phyloP scores from a whole-genome alignment of 148 eudicot species.

The Linanthus parryae region DNA sequence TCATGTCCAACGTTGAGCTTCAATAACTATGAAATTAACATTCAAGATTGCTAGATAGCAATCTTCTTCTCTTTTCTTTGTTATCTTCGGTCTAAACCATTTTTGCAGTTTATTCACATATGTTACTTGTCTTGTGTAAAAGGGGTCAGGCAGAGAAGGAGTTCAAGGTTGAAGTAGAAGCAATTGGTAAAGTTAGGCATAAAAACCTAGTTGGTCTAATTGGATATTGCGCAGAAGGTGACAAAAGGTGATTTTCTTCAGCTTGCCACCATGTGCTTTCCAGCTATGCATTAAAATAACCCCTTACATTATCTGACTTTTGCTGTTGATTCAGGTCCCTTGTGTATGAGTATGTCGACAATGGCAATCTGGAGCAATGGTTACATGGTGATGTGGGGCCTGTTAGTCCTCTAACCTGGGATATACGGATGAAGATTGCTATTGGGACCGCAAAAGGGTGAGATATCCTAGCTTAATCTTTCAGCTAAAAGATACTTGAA shows the following conservation, averaged over 20 bases:
- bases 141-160: slow-evolving; percentile 98
- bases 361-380: slow-evolving; percentile 97
- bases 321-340: slow-evolving; percentile 53
- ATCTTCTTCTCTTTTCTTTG: neutral
- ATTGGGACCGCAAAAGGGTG: slow-evolving; percentile 96
- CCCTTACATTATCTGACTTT: neutral
- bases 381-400: slow-evolving; percentile 84
- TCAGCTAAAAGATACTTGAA: no score
- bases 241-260: slow-evolving; percentile 52
- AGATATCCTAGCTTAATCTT: slow-evolving; percentile 7
- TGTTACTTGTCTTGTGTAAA: slow-evolving; percentile 9
- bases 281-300: neutral
- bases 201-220: slow-evolving; percentile 85
- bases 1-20: neutral
- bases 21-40: neutral
- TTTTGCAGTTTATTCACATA: neutral
- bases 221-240: slow-evolving; percentile 92
- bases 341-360: slow-evolving; percentile 80
- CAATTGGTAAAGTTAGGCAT: slow-evolving; percentile 93
- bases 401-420: slow-evolving; percentile 81
- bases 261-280: neutral
- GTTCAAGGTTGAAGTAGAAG: slow-evolving; percentile 98
- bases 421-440: slow-evolving; percentile 72
- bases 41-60: neutral
- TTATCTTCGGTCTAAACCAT: neutral